These are phyloP conservation scores for Penicillium sp. DNA, from an alignment of 2,329 filamentous ascomycete species.

Conservation along the genomic window DNA sequence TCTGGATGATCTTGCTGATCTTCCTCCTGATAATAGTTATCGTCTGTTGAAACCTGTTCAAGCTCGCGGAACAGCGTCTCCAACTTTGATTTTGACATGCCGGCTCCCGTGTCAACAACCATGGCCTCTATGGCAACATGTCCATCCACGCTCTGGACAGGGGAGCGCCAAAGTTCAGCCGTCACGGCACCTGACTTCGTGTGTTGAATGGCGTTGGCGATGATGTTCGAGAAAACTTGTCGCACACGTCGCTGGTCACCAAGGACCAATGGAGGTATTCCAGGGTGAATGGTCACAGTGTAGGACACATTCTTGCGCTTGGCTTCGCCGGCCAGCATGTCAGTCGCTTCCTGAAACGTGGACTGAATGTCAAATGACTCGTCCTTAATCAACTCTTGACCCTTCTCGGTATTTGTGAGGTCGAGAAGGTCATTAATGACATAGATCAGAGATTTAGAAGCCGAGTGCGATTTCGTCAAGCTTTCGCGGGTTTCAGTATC, in stretches of 20 bases:
- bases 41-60: constrained; percentile 61
- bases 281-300: constrained; percentile 61
- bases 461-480: constrained; percentile 76
- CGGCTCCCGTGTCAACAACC: constrained; percentile 69
- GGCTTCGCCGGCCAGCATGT: constrained; percentile 68
- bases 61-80: constrained; percentile 59
- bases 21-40: constrained; percentile 38
- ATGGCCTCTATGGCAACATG: constrained; percentile 68
- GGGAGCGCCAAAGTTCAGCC: constrained; percentile 61
- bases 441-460: constrained; percentile 87
- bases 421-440: constrained; percentile 91
- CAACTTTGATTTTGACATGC: constrained; percentile 55
- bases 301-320: constrained; percentile 70
- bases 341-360: constrained; percentile 72
- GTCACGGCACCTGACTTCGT: constrained; percentile 64
- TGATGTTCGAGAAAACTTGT: constrained; percentile 76
- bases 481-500: constrained; percentile 83
- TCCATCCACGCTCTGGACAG: constrained; percentile 44
- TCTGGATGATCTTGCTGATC: constrained; percentile 15
- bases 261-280: constrained; percentile 64
- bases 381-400: constrained; percentile 71
- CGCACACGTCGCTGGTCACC: constrained; percentile 77
- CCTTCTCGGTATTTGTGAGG: constrained; percentile 81
- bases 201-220: constrained; percentile 78
- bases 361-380: constrained; percentile 69